These are phyloP conservation scores for Fusarium sp. DNA, from an alignment of 2,329 filamentous ascomycete species.

Conservation along the genomic window DNA sequence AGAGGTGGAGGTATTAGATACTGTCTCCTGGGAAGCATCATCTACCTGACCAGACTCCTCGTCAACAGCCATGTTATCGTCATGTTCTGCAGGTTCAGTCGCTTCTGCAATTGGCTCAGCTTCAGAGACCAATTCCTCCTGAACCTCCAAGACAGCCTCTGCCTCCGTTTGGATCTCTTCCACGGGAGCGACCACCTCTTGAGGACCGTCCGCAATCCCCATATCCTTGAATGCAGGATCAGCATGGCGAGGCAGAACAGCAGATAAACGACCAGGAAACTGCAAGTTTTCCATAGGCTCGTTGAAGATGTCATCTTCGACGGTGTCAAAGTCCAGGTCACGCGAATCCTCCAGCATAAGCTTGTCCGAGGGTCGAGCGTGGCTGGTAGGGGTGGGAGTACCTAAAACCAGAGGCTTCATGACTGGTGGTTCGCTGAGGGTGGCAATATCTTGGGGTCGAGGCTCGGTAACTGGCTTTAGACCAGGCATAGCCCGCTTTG, in stretches of 20 bases:
- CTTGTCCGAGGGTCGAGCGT: slow-evolving; percentile 48
- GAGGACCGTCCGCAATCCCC: slow-evolving; percentile 45
- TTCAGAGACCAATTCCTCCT: slow-evolving; percentile 5
- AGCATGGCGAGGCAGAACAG: slow-evolving; percentile 55
- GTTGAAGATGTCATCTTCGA: slow-evolving; percentile 47
- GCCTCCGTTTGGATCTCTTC: slow-evolving; percentile 10
- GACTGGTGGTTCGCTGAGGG: slow-evolving; percentile 45
- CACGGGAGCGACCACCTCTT: slow-evolving; percentile 8
- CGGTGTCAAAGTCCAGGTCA: slow-evolving; percentile 34
- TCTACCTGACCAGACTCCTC: slow-evolving; percentile 25
- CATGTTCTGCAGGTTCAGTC: slow-evolving; percentile 27
- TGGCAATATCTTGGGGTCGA: slow-evolving; percentile 28
- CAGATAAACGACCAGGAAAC: slow-evolving; percentile 58
- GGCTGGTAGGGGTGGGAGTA: slow-evolving; percentile 42
- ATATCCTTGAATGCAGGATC: slow-evolving; percentile 51
- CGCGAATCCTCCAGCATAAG: slow-evolving; percentile 50
- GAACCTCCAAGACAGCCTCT: neutral
- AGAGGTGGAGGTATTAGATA: slow-evolving; percentile 6
- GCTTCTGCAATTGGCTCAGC: slow-evolving; percentile 1
- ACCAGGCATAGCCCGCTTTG: slow-evolving; percentile 55
- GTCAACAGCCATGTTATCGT: slow-evolving; percentile 42
- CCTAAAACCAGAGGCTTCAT: slow-evolving; percentile 51
- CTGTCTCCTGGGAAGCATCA: slow-evolving; percentile 13
- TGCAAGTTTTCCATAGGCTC: slow-evolving; percentile 49
- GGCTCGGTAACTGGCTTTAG: slow-evolving; percentile 48